phyloP scores from a whole-genome alignment of 768 basidiomycete species.

The Clitopilus passeckerianus region DNA sequence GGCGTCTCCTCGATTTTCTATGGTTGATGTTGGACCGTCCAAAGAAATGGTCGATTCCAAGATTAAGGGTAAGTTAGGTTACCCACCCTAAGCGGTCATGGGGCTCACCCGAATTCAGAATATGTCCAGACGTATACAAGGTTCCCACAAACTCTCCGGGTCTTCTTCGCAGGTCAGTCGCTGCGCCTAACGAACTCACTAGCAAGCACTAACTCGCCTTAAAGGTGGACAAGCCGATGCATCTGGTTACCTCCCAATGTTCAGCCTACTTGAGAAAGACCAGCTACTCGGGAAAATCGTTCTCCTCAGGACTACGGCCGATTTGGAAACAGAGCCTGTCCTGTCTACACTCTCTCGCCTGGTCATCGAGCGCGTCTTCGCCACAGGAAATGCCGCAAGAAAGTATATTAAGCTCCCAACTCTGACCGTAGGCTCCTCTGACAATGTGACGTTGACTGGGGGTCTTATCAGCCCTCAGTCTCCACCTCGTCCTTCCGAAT shows the following conservation, averaged over 20 bases:
- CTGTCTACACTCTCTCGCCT: conserved; percentile 50
- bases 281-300: conserved; percentile 65
- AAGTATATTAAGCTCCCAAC: conserved; percentile 34
- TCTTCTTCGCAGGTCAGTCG: conserved; percentile 65
- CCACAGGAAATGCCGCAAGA: conserved; percentile 31
- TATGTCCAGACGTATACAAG: conserved; percentile 65
- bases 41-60: conserved; percentile 62
- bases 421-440: conserved; percentile 38
- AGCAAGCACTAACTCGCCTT: not conserved
- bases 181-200: not conserved
- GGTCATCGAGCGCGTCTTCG: conserved; percentile 45
- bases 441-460: conserved; percentile 44
- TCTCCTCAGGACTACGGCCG: conserved; percentile 46
- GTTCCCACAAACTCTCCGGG: conserved; percentile 68
- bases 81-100: too few relatives aligned
- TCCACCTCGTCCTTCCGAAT: conserved; percentile 36
- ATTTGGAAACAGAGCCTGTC: conserved; percentile 35
- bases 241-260: conserved; percentile 49
- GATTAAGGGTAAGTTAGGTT: conserved; percentile 50
- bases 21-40: conserved; percentile 64
- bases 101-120: conserved; percentile 31
- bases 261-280: conserved; percentile 53
- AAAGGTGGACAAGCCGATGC: conserved; percentile 48
- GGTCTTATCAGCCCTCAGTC: conserved; percentile 69
- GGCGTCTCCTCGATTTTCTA: conserved; percentile 63